Evolutionary conservation across 2,329 filamentous ascomycete species (phyloP).

Genomic region (Claviceps fusiformis): DNA sequence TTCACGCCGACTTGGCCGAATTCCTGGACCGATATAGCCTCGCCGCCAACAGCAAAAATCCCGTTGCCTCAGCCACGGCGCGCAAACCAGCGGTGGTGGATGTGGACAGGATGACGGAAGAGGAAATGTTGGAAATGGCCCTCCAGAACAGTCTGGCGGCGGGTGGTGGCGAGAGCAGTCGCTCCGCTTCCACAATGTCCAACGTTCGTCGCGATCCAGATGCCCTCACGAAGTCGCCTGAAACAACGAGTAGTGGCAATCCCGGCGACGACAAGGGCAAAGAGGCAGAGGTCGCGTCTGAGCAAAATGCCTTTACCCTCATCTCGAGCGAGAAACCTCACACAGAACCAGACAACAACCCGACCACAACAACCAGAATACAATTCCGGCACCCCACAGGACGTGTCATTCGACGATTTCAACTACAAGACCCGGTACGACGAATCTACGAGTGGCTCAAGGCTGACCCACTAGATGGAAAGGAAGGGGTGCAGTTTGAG

Average conservation of each 20-base stretch:
- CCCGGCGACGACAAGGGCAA: constrained; percentile 36
- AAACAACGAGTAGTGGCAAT: constrained; percentile 8
- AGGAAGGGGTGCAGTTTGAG: constrained; percentile 68
- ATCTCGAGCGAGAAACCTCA: constrained; percentile 67
- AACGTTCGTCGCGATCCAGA: constrained; percentile 70
- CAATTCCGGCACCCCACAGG: constrained; percentile 82
- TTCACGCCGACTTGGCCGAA: constrained; percentile 82
- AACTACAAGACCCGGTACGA: constrained; percentile 58
- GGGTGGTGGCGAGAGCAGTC: constrained; percentile 16
- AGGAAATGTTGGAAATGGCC: constrained; percentile 93
- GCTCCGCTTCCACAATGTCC: constrained; percentile 25
- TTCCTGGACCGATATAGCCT: constrained; percentile 96
- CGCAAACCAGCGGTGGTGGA: constrained; percentile 58
- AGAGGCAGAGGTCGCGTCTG: constrained; percentile 24
- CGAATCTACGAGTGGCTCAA: constrained; percentile 96
- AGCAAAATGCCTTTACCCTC: constrained; percentile 43
- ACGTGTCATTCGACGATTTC: constrained; percentile 77
- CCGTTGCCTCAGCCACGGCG: constrained; percentile 54
- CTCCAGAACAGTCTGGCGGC: constrained; percentile 73
- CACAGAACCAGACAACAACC: constrained; percentile 59
- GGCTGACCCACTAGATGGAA: constrained; percentile 69
- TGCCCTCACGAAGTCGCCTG: constrained; percentile 59
- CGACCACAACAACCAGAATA: constrained; percentile 67
- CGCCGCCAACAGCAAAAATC: constrained; percentile 78
- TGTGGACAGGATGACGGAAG: constrained; percentile 82